Base-by-base conservation (phyloP, 441 rosid species). In the Syzygium syzygioides region DNA sequence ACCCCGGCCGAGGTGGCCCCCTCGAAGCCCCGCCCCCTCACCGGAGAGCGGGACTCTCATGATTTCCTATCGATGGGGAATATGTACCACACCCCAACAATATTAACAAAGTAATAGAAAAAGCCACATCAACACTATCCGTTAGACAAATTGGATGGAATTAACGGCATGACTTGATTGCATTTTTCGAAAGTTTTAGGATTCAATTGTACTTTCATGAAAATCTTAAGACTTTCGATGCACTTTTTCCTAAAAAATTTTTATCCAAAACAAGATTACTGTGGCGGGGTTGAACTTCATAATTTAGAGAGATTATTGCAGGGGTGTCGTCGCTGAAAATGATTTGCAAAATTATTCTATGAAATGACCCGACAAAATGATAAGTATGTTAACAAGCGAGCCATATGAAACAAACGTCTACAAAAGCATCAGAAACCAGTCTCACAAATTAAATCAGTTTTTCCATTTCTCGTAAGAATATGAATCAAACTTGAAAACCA, bases 231-330 rank as follows among this genome's bases (percentile, higher is more conserved):
- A 64, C 12, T 64, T 30, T 7, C 8, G 12, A 34, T 41, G 20
- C 50, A 11, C 25, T 71, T 10, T 59, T 71, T 37, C 14, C 28
- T 34, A 11, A 71, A 37, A 37, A 5, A 34, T 10, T 71, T 71
- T 11, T 41, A 71, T 71, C 28, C 50, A 37, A 48, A 10, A 20
- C 50, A 37, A 20, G 0, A 20, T 0, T 71, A 41, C 50, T 20
- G 37, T 3, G 50, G 28, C 15, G 28, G 11, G 10, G 28, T 37
- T 23, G 50, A 71, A 37, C 50, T 71, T 41, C 28, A 37, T 20
- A 71, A 41, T 41, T 23, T 41, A n/a, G 30, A 41, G 30, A 41
- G 0, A 76, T 2, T 7, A 0, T 2, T 2, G 5, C 19, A 17
- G 41, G 17, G 1, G 1, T 1, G 9, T 13, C 9, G 20, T 23